Evolutionary conservation across 768 basidiomycete genomes (phyloP).

Genomic region (Tulasnella sp.): DNA sequence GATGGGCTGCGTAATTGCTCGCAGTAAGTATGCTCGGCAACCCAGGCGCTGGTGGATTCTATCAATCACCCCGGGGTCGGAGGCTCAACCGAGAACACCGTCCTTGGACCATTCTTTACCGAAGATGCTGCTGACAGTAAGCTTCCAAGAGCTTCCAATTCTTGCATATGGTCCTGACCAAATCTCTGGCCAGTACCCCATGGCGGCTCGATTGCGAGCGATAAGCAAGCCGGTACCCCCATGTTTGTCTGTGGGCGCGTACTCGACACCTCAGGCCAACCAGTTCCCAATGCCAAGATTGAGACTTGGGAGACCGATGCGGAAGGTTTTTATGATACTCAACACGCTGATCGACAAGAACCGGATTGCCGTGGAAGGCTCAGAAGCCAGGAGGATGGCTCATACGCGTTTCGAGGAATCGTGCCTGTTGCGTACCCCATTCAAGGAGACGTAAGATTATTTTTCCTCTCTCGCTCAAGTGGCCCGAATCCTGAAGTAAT

Average conservation of each 20-base stretch:
- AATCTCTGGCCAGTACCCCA: constrained; percentile 41
- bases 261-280: constrained; percentile 51
- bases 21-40: neutral
- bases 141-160: constrained; percentile 25
- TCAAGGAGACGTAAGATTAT: constrained; percentile 49
- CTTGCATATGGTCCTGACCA: neutral
- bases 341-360: constrained; percentile 47
- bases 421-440: constrained; percentile 68
- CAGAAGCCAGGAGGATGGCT: constrained; percentile 50
- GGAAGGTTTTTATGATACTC: constrained; percentile 34
- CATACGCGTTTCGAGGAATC: constrained; percentile 61
- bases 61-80: constrained; percentile 59
- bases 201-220: constrained; percentile 75
- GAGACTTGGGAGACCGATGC: constrained; percentile 83
- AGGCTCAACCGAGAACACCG: constrained; percentile 61
- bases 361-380: constrained; percentile 72
- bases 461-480: constrained; percentile 5
- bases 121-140: constrained; percentile 68
- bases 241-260: constrained; percentile 73
- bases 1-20: neutral
- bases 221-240: constrained; percentile 71
- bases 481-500: constrained; percentile 19
- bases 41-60: constrained; percentile 52
- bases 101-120: constrained; percentile 77
- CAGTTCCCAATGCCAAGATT: constrained; percentile 56